Percentiles rank a stretch among this genome's conserved stretches.
phyloP scores from a whole-genome alignment of 2,329 filamentous ascomycete genomes.

The Parascedosporium putredinis region DNA sequence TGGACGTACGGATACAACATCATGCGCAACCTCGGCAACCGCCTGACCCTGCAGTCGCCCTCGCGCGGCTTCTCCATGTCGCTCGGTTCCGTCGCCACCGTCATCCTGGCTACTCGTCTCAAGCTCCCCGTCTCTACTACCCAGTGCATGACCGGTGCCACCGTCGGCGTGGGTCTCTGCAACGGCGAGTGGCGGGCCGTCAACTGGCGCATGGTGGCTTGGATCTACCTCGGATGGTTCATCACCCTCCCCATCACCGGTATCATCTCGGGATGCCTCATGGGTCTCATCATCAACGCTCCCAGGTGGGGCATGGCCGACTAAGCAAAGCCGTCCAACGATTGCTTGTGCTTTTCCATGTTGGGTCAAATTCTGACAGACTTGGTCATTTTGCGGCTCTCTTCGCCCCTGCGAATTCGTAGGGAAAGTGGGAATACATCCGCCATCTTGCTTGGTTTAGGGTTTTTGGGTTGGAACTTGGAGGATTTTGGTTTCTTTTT shows the following conservation, averaged over 20 bases:
- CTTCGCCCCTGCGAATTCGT: too few relatives aligned
- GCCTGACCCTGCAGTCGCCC: constrained; percentile 52
- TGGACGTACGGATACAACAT: constrained; percentile 55
- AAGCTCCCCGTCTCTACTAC: constrained; percentile 53
- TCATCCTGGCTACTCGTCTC: constrained; percentile 53
- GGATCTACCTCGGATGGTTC: constrained; percentile 51
- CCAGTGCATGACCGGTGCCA: constrained; percentile 53
- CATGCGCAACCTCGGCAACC: constrained; percentile 53
- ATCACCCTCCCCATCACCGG: constrained; percentile 48
- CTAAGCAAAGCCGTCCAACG: too few relatives aligned
- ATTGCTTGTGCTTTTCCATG: too few relatives aligned
- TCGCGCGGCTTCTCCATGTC: constrained; percentile 50
- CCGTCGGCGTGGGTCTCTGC: constrained; percentile 53
- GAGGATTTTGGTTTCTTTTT: too few relatives aligned
- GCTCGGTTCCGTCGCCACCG: constrained; percentile 49
- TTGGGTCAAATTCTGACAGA: too few relatives aligned
- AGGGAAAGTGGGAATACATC: too few relatives aligned
- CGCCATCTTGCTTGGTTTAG: too few relatives aligned
- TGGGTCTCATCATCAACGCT: constrained; percentile 53
- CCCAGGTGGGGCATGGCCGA: constrained; percentile 36
- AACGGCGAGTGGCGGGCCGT: constrained; percentile 47
- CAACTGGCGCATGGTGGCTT: constrained; percentile 52
- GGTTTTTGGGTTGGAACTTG: too few relatives aligned
- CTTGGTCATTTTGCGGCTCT: too few relatives aligned
- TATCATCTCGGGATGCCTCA: constrained; percentile 47